Evolutionary conservation across 1,139 yeast genomes (phyloP).

Genomic region (Blastobotrys ciferrii): DNA sequence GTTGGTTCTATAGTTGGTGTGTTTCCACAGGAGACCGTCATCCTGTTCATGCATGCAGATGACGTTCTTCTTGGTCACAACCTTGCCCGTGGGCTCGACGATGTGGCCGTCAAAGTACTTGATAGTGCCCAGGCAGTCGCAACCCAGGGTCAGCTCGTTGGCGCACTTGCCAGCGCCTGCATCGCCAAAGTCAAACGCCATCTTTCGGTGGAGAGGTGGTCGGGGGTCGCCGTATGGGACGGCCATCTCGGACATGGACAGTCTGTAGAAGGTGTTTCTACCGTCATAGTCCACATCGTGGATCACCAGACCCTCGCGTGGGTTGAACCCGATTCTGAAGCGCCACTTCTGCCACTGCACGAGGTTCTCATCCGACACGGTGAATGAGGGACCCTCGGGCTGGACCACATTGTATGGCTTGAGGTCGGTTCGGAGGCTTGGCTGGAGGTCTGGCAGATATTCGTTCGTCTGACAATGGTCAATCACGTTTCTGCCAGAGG

Average conservation of each 20-base stretch:
- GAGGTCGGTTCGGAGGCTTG: conserved; percentile 46
- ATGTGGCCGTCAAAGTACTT: conserved; percentile 71
- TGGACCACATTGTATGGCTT: conserved; percentile 76
- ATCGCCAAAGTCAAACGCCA: conserved; percentile 90
- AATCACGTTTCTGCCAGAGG: conserved; percentile 59
- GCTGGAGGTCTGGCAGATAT: conserved; percentile 48
- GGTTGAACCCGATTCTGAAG: conserved; percentile 70
- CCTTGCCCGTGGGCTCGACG: conserved; percentile 62
- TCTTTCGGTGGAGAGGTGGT: conserved; percentile 87
- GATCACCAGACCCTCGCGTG: conserved; percentile 81
- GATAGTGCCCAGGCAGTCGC: conserved; percentile 88
- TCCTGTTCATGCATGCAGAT: conserved; percentile 92
- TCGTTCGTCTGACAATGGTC: conserved; percentile 66
- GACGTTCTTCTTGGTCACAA: conserved; percentile 64
- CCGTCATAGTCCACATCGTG: conserved; percentile 80
- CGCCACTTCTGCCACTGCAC: conserved; percentile 90
- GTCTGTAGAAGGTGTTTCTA: conserved; percentile 74
- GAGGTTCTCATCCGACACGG: conserved; percentile 59
- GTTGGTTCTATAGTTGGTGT: conserved; percentile 76
- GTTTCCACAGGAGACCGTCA: conserved; percentile 77
- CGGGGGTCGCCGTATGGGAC: conserved; percentile 92
- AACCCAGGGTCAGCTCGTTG: conserved; percentile 72
- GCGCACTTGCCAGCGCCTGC: conserved; percentile 85
- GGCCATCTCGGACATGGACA: conserved; percentile 83
- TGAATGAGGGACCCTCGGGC: conserved; percentile 85